These are phyloP conservation scores for Debaryomycetaceae sp. DNA, from an alignment of 1,139 yeast species.

Conservation along the genomic window DNA sequence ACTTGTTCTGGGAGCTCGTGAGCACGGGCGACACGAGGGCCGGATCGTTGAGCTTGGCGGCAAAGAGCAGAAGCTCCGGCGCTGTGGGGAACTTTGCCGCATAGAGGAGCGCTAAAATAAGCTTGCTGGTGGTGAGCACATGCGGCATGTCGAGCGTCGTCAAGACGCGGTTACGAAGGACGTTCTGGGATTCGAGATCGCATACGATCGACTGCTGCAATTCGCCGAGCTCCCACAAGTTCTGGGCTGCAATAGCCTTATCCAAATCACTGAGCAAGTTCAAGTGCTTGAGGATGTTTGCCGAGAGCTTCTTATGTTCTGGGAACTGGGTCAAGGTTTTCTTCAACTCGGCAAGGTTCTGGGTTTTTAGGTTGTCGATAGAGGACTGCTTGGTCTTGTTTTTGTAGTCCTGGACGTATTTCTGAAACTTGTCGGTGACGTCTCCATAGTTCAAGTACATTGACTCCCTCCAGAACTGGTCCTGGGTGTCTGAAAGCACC, in stretches of 20 bases:
- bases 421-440: constrained; percentile 78
- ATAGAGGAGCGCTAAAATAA: constrained; percentile 56
- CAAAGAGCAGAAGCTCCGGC: constrained; percentile 14
- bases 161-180: constrained; percentile 16
- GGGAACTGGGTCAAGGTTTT: constrained; percentile 87
- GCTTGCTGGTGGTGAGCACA: constrained; percentile 21
- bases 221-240: constrained; percentile 81
- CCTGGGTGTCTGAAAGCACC: constrained; percentile 46
- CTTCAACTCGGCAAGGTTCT: constrained; percentile 80
- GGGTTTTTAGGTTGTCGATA: constrained; percentile 45
- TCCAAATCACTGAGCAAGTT: constrained; percentile 81
- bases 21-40: constrained; percentile 18
- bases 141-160: constrained; percentile 15
- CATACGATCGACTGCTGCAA: constrained; percentile 79
- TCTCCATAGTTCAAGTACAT: constrained; percentile 93
- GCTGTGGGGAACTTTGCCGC: constrained; percentile 46
- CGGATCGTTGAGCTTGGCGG: constrained; percentile 20
- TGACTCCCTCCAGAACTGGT: constrained; percentile 64
- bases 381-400: constrained; percentile 61
- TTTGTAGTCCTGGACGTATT: constrained; percentile 76
- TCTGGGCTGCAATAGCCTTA: constrained; percentile 44
- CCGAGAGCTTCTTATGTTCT: constrained; percentile 76
- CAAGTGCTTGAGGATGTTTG: constrained; percentile 90
- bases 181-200: constrained; percentile 30
- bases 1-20: constrained; percentile 21